Base-by-base conservation (phyloP, 495 filamentous ascomycete genomes). In the Penicillium lividum region DNA sequence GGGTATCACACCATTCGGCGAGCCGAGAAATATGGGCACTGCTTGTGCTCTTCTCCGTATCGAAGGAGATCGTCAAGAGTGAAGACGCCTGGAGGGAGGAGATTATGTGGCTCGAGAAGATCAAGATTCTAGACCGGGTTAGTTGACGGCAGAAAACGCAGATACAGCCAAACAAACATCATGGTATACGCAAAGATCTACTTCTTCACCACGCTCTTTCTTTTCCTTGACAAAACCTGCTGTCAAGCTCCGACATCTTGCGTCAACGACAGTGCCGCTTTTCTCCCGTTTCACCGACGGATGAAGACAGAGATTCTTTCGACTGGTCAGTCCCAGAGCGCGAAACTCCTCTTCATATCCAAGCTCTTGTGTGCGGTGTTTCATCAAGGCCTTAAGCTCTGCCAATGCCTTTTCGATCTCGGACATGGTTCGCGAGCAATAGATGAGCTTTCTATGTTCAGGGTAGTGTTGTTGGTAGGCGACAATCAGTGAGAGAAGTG, bases 191-290 rank as follows among this genome's bases (percentile, higher is more conserved):
- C 94, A 99, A 9, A 93, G 75, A 15, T 96, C 92, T 3, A 98
- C 92, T 60, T 94, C 89, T 69, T 99, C 94, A 5, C 94, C 94
- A 56, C 88, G 85, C 38, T 92, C 90, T 67, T 94, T 98, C 77
- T 97, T 97, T 67, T 97, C 93, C 68, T 91, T 96, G 54, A 98
- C 89, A 67, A 99, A 99, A 16, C 92, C 93, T 1, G 94, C 95
- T 2, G 95, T 99, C 57, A 99, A 77, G 68, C 92, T 96, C 73
- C 94, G 84, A 76, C 94, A 99, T 58, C 92, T 83, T 7, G 95
- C 92, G 78, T 99, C 94, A 40, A 99, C 94, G 15, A 98, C 82
- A 13, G 85, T 83, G 16, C 94, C 94, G 67, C 92, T 97, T 77
- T 97, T 98, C 70, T 99, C 94, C 48, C 89, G 81, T 72, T 91